Evolutionary conservation across 2,329 filamentous ascomycete genomes (phyloP).

Genomic region (Ophiostoma perfectum): DNA sequence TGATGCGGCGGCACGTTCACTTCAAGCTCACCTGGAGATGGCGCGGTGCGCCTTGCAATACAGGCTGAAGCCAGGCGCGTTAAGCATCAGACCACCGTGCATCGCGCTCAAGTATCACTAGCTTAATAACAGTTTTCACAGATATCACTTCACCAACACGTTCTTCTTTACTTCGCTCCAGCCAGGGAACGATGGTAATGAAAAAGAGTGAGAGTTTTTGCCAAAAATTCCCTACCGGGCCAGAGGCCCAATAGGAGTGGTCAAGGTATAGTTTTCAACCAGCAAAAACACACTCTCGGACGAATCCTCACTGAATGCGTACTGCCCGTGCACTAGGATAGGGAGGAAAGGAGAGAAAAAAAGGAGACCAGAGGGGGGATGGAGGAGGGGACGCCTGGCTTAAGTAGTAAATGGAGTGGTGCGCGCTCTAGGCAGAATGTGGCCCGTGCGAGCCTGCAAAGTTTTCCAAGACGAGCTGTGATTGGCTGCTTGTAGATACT

Average conservation of each 20-base stretch:
- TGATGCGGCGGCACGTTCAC: too few species aligned
- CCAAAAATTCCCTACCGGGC: conserved; percentile 77
- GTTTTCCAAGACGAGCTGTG: neutral
- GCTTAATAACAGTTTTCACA: too few species aligned
- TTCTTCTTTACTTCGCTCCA: conserved; percentile 48
- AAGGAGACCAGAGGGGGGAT: conserved; percentile 15
- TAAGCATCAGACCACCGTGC: too few species aligned
- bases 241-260: conserved; percentile 64
- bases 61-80: too few species aligned
- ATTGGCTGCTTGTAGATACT: neutral
- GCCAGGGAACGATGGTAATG: conserved; percentile 43
- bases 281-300: conserved; percentile 86
- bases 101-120: too few species aligned
- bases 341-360: conserved; percentile 40
- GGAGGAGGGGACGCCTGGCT: conserved; percentile 12
- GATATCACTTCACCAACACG: too few species aligned
- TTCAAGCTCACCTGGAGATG: too few species aligned
- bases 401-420: conserved; percentile 24
- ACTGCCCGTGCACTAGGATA: conserved; percentile 70
- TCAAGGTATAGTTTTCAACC: conserved; percentile 84
- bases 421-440: neutral
- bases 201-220: conserved; percentile 37
- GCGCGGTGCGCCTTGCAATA: too few species aligned
- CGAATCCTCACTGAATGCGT: conserved; percentile 74
- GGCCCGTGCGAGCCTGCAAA: conserved; percentile 30